Base-by-base conservation (phyloP, 1,284 basidiomycete species). In the Anthracocystis setariae region DNA sequence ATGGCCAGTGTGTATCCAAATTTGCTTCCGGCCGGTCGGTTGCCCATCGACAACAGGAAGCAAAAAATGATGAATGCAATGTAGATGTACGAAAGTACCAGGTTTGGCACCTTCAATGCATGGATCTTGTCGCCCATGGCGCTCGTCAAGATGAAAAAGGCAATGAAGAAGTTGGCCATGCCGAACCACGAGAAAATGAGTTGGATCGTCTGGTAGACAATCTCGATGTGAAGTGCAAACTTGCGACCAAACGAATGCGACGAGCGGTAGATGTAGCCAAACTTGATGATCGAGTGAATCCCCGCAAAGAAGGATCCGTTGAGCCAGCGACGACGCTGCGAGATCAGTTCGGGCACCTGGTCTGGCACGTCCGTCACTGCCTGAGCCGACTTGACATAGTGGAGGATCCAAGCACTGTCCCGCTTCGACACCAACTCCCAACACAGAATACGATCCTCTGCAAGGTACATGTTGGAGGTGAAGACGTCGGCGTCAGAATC, bases 391-490 rank as follows among this genome's bases (percentile, higher is more conserved):
- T 78, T 78, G 68, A 82, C 80, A 35, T 82, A 82, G 58, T 76
- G 76, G 57, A 82, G 46, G 46, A 82, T 74, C 80, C 80, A 82
- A 13, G 71, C 70, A 25, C 66, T 63, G 61, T 81, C 76, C 81
- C 91, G 60, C 57, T 82, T 82, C 17, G 77, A 75, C 27, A 73
- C 75, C 20, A 82, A 60, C 63, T 82, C 80, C 73, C 78, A 81
- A 51, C 79, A 73, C 53, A 82, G 40, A 56, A 81, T 81, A 12
- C 79, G 80, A 57, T 82, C 80, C 46, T 80, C 78, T 25, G 78
- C 78, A 2, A 80, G 71, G 44, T 79, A 81, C 80, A 82, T 81
- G 63, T 82, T 82, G 44, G 69, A 73, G 15, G 76, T 78, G 27
- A 82, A 82, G 20, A 81, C 80, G 58, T 81, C 80, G 2, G 76